Evolutionary conservation across 257 asterid genomes (phyloP).

Genomic region (Capsicum baccatum): DNA sequence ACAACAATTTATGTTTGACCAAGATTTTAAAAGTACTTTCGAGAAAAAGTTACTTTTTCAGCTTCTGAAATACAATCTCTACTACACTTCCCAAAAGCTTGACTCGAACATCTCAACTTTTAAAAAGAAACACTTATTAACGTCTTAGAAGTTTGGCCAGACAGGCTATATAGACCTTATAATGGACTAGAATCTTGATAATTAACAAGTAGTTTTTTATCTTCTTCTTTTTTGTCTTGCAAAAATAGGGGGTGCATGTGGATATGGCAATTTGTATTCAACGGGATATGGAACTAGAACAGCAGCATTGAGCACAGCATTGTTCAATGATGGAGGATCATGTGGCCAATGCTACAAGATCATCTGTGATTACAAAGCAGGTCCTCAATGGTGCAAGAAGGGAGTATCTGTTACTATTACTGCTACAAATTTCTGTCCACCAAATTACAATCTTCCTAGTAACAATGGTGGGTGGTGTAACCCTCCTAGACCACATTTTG

Average conservation of each 20-base stretch:
- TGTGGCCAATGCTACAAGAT: slow-evolving; percentile 78
- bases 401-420: slow-evolving; percentile 65
- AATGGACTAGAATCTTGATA: neutral
- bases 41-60: neutral
- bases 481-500: slow-evolving; percentile 74
- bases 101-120: neutral
- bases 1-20: neutral
- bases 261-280: slow-evolving; percentile 39
- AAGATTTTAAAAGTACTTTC: neutral
- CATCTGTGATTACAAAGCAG: slow-evolving; percentile 51
- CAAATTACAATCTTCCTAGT: slow-evolving; percentile 62
- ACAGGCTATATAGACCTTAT: neutral
- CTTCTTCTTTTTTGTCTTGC: neutral
- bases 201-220: neutral
- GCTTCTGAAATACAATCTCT: too few species aligned
- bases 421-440: slow-evolving; percentile 78
- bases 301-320: slow-evolving; percentile 45
- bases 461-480: slow-evolving; percentile 83
- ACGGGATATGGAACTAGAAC: slow-evolving; percentile 44
- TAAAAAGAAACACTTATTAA: neutral
- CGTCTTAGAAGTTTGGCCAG: neutral
- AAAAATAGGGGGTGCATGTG: slow-evolving; percentile 44
- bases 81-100: neutral
- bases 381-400: slow-evolving; percentile 55
- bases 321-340: slow-evolving; percentile 42